Evolutionary conservation across 768 basidiomycete genomes (phyloP), one percentile per base, ranked within the genome.

Genomic region (Tephrocybe sp.): DNA sequence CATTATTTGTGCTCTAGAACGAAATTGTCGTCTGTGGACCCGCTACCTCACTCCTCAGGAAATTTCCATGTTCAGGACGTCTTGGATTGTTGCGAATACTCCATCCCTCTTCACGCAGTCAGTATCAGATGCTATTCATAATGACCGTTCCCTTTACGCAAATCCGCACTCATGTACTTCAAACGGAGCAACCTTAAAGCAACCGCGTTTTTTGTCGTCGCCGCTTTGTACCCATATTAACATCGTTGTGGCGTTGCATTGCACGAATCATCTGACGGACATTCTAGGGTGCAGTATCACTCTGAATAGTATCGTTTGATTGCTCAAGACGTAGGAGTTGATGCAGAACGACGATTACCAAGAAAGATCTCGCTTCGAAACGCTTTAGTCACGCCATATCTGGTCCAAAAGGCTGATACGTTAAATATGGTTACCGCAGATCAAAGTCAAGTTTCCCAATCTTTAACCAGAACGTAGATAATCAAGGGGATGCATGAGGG

Each of bases 1-100:
- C 85, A 1, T 68, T 83, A 0, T 81, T 85, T 61, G 69, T 83
- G 28, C 74, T 90, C 51, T 55, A 88, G 88, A 65, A 72, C 88
- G 38, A 81, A 84, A 61, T 70, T 83, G 52, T 75, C 81, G 11
- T n/a, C n/a, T n/a, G n/a, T 90, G 88, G 88, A 83, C 79, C 55
- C 73, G 80, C 50, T 79, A 78, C 61, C 83, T 84, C 61, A 79
- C 80, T 15, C 72, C 78, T 18, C 58, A 69, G 3, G 83, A 78
- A 14, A 83, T 11, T 69, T 78, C 9, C 56, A 79, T 40, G 70
- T 91, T 28, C 88, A 90, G 57, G 78, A 85, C 58, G 69, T 80
- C 11, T 68, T 85, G 20, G 67, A 69, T 7, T 89, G 87, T 64
- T 89, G 87, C 62, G 87, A 86, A 0, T 88, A 77, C 68, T 81